Percentiles rank a stretch among this genome's conserved stretches.
phyloP scores from a whole-genome alignment of 257 asterid genomes.

The Fraxinus cuspidata region DNA sequence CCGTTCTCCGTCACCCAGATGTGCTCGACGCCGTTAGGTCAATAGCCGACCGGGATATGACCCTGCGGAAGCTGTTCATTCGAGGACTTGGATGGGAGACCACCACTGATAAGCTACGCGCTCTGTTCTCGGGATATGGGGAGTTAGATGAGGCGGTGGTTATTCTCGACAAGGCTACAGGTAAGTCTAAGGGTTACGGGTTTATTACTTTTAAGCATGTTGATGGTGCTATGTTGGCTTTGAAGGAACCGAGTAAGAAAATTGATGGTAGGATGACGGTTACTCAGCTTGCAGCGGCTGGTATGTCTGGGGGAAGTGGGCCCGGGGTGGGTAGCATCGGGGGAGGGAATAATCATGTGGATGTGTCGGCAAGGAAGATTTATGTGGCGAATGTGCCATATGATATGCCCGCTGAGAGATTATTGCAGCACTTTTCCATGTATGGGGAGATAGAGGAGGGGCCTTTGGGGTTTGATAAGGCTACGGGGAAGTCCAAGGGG shows the following conservation, averaged over 20 bases:
- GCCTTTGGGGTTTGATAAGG: conserved; percentile 83
- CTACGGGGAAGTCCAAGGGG: conserved; percentile 84
- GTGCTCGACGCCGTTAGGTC: conserved; percentile 72
- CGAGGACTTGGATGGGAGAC: conserved; percentile 96
- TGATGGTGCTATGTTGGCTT: conserved; percentile 72
- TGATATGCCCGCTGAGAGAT: conserved; percentile 73
- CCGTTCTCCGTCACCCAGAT: conserved; percentile 62
- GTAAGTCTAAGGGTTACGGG: conserved; percentile 81
- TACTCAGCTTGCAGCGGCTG: conserved; percentile 83
- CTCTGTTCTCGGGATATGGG: conserved; percentile 61
- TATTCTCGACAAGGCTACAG: conserved; percentile 71
- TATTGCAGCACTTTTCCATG: conserved; percentile 68
- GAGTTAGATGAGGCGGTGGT: conserved; percentile 84
- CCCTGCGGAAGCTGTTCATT: conserved; percentile 80
- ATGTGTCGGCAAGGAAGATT: conserved; percentile 74
- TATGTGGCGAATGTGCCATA: conserved; percentile 78
- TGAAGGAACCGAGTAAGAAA: conserved; percentile 81
- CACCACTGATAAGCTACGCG: conserved; percentile 68
- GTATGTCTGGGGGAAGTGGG: conserved; percentile 56
- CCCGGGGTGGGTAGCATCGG: conserved; percentile 43
- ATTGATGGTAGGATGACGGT: conserved; percentile 84
- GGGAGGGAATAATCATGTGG: conserved; percentile 47
- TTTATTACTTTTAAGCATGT: conserved; percentile 75
- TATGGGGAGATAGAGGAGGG: conserved; percentile 94
- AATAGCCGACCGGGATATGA: conserved; percentile 53